Conservation (phyloP, 352 stramenopile genomes). For the Phytophthora citrophthora region DNA sequence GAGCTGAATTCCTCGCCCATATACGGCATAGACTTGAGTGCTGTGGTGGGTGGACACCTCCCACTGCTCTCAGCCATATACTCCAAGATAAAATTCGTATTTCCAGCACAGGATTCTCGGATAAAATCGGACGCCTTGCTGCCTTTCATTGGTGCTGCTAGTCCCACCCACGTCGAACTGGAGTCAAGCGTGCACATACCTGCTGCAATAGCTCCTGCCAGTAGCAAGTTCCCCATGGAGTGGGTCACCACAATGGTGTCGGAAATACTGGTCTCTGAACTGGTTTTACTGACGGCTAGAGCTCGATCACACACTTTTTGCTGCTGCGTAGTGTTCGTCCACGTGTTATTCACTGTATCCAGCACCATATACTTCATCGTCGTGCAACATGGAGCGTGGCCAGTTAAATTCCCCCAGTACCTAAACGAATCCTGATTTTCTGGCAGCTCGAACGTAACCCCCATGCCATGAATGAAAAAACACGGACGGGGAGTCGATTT, state of each 20-base stretch:
- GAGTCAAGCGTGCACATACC: constrained; percentile 22
- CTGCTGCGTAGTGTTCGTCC: constrained; percentile 32
- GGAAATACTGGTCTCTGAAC: constrained; percentile 3
- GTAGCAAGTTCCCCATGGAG: constrained; percentile 25
- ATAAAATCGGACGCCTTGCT: constrained; percentile 29
- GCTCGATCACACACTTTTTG: constrained; percentile 36
- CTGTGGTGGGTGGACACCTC: constrained; percentile 17
- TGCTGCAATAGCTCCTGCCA: constrained; percentile 29
- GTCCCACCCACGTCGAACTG: constrained; percentile 36
- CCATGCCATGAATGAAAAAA: constrained; percentile 28
- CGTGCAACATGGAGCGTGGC: constrained; percentile 21
- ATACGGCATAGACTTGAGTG: constrained; percentile 33
- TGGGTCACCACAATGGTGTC: constrained; percentile 33
- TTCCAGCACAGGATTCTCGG: constrained; percentile 14
- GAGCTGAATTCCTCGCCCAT: constrained; percentile 21
- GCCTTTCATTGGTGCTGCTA: constrained; percentile 32
- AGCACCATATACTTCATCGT: constrained; percentile 36
- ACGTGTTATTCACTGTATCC: constrained; percentile 38
- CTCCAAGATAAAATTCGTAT: constrained; percentile 17
- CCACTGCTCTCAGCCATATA: constrained; percentile 8
- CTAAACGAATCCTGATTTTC: constrained; percentile 10
- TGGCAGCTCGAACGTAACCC: neutral
- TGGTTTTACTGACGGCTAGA: constrained; percentile 30
- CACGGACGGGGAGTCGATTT: constrained; percentile 15
- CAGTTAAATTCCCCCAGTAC: constrained; percentile 27